A percentile compares a stretch with the other conserved stretches of the same genome.
Conservation (phyloP, 2,329 filamentous ascomycete genomes). For the Penicillium sp. region DNA sequence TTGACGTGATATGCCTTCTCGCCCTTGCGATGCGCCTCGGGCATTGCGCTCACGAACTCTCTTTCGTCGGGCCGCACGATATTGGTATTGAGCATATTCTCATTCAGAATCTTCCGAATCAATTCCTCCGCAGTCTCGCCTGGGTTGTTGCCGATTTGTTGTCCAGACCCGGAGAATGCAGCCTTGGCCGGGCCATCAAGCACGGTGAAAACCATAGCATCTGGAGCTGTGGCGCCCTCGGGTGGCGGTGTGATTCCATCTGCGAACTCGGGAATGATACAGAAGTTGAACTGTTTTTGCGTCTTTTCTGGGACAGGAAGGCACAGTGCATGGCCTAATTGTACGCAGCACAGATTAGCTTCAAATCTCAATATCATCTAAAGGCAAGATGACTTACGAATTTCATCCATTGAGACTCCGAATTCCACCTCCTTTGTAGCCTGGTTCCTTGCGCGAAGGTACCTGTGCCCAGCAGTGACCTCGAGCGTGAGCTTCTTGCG, state of each 20-base stretch:
- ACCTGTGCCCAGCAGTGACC: conserved; percentile 44
- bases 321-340: conserved; percentile 56
- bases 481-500: conserved; percentile 64
- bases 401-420: conserved; percentile 49
- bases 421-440: conserved; percentile 54
- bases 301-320: conserved; percentile 64
- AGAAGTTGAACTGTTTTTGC: conserved; percentile 62
- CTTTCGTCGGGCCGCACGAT: conserved; percentile 55
- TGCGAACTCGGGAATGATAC: conserved; percentile 55
- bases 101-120: conserved; percentile 48
- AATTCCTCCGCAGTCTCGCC: conserved; percentile 48
- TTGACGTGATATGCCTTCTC: conserved; percentile 65
- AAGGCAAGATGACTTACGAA: conserved; percentile 40
- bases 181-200: conserved; percentile 52
- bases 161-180: conserved; percentile 43
- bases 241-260: conserved; percentile 49
- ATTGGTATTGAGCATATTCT: conserved; percentile 46
- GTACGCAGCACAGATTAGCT: conserved; percentile 7
- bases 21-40: conserved; percentile 60
- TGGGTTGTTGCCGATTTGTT: conserved; percentile 44
- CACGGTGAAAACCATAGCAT: conserved; percentile 61
- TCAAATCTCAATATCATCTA: not conserved
- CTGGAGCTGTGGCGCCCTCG: conserved; percentile 44
- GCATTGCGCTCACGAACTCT: conserved; percentile 60
- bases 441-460: conserved; percentile 51